phyloP scores from a whole-genome alignment of 2,329 filamentous ascomycete species.

The Metarhizium robertsii region DNA sequence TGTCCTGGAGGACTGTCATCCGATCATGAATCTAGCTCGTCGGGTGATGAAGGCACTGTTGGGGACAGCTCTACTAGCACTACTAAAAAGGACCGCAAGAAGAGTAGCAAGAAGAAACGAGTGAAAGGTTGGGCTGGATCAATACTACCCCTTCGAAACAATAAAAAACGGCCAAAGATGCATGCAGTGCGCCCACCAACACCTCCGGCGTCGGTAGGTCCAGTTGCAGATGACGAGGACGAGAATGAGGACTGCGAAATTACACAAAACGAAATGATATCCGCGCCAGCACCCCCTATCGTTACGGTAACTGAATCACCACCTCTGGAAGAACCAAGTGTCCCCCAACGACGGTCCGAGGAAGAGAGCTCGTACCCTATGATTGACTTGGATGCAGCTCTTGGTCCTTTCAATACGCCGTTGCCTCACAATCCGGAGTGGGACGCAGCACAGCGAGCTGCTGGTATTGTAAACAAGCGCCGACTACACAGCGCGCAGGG shows the following conservation, averaged over 20 bases:
- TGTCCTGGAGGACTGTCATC: slow-evolving; percentile 21
- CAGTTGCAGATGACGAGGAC: slow-evolving; percentile 19
- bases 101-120: slow-evolving; percentile 47
- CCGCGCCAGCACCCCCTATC: slow-evolving; percentile 24
- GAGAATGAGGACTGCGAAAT: slow-evolving; percentile 11
- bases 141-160: slow-evolving; percentile 51
- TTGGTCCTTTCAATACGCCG: slow-evolving; percentile 86
- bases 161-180: slow-evolving; percentile 31
- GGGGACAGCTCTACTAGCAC: slow-evolving; percentile 12
- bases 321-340: slow-evolving; percentile 12
- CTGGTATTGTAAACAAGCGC: slow-evolving; percentile 45
- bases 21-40: slow-evolving; percentile 25
- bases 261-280: slow-evolving; percentile 13
- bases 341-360: slow-evolving; percentile 26
- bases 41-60: slow-evolving; percentile 11
- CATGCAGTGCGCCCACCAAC: slow-evolving; percentile 34
- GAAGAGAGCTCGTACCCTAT: slow-evolving; percentile 67
- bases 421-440: slow-evolving; percentile 53
- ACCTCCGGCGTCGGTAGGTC: slow-evolving; percentile 28
- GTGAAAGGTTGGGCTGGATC: slow-evolving; percentile 66
- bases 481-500: slow-evolving; percentile 69
- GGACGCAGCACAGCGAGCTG: slow-evolving; percentile 54
- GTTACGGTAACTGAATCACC: slow-evolving; percentile 33
- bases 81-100: slow-evolving; percentile 22
- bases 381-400: slow-evolving; percentile 88